Conservation (phyloP, 2,329 filamentous ascomycete genomes). For the Penicillium polonicum region DNA sequence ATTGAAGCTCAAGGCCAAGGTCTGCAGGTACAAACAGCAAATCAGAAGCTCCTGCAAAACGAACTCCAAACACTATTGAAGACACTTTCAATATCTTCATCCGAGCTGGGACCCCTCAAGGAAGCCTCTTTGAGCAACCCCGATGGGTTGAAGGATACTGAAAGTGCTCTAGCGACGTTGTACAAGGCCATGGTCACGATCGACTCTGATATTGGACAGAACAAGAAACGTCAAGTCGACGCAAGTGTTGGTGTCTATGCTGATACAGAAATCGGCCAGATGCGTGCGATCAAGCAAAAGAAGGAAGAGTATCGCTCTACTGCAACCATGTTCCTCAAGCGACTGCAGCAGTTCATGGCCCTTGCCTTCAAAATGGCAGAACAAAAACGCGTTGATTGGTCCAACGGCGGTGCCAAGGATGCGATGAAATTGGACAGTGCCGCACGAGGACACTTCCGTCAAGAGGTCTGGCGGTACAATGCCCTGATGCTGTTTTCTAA, state of each 20-base stretch:
- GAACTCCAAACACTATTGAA: conserved; percentile 87
- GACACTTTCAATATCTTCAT: conserved; percentile 80
- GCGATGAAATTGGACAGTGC: conserved; percentile 64
- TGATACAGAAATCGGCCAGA: conserved; percentile 74
- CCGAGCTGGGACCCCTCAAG: conserved; percentile 72
- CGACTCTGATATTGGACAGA: conserved; percentile 71
- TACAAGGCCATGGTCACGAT: conserved; percentile 95
- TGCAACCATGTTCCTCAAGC: conserved; percentile 71
- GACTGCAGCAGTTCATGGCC: conserved; percentile 78
- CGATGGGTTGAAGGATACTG: conserved; percentile 72
- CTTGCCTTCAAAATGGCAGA: conserved; percentile 75
- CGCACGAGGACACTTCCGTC: conserved; percentile 70
- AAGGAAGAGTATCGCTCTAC: conserved; percentile 83
- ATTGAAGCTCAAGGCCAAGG: conserved; percentile 97
- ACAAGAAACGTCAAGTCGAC: conserved; percentile 51
- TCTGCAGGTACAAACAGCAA: conserved; percentile 93
- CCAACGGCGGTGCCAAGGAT: conserved; percentile 38
- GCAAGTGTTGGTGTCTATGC: conserved; percentile 59
- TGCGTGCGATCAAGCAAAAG: conserved; percentile 93
- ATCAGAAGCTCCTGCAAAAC: conserved; percentile 88
- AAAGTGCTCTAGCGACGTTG: conserved; percentile 72
- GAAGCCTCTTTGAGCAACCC: conserved; percentile 70
- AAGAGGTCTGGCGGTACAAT: conserved; percentile 81
- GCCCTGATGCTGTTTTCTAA: conserved; percentile 84
- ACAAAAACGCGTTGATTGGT: conserved; percentile 64